These are phyloP conservation scores for Thraustochytrium sp. DNA, from an alignment of 352 stramenopile genomes.

Conservation along the genomic window DNA sequence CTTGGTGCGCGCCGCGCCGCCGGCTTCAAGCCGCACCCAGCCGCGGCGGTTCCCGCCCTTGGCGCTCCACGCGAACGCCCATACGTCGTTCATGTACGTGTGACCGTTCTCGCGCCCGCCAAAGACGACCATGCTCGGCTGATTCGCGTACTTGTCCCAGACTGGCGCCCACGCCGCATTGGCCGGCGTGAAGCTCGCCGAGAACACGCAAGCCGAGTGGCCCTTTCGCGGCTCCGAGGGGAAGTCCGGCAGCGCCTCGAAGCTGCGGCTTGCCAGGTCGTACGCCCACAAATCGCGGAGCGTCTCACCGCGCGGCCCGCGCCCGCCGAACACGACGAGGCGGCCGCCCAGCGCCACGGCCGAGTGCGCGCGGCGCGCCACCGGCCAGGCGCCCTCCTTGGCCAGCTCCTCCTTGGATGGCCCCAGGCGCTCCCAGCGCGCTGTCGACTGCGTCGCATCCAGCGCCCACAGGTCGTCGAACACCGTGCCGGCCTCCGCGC, in stretches of 20 bases:
- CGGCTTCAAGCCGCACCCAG: neutral
- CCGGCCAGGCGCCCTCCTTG: neutral
- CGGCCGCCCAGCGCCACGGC: neutral
- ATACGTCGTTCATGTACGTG: constrained; percentile 30
- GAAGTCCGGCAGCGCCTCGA: neutral
- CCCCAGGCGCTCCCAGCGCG: neutral
- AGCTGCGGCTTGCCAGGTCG: neutral
- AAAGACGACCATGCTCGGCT: constrained; percentile 27
- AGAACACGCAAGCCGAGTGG: neutral
- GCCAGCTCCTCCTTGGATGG: neutral
- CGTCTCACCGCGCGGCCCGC: neutral
- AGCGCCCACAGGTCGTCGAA: constrained; percentile 30
- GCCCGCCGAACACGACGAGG: neutral
- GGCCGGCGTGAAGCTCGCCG: neutral
- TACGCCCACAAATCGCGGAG: neutral
- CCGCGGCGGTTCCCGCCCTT: neutral
- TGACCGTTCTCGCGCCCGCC: neutral
- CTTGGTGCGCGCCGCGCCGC: neutral
- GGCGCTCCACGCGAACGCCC: neutral
- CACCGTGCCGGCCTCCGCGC: neutral
- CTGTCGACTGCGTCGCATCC: neutral
- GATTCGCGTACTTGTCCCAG: neutral
- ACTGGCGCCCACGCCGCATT: neutral
- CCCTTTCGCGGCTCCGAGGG: neutral
- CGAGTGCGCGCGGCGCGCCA: neutral